Base-by-base conservation (phyloP, 2,329 filamentous ascomycete genomes). In the Calonectria henricotiae region DNA sequence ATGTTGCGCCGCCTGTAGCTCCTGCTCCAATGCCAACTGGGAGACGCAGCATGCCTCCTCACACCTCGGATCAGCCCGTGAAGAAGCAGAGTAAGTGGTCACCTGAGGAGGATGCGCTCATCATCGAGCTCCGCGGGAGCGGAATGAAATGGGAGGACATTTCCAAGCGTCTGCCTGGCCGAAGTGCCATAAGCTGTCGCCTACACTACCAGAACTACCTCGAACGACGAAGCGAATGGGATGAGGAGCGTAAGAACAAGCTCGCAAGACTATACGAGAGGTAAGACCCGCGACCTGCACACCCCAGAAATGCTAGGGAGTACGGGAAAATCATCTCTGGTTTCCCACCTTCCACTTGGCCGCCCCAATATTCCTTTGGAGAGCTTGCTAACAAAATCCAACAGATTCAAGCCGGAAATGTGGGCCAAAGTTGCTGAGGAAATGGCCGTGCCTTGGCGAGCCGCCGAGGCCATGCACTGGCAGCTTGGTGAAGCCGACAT, bases 61-160 rank as follows among this genome's bases (percentile, higher is more conserved):
- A 91, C 79, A 84, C 85, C 17, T 80, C 86, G 37, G 89, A 91
- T 76, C 93, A 92, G 43, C 94, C 94, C 23, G 93, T 94, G 39
- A 97, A 96, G 86, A 97, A 96, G 84, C 95, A 98, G 82, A 97
- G 94, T 80, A 98, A 98, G 83, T 98, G 96, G 96, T 97, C 94
- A 5, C 88, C 93, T 0, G 94, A 98, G 72, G 96, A 98, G 82
- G 95, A 98, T 82, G 90, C 93, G n/a, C 86, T 96, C 60, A 98
- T 98, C 77, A 98, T 98, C 77, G 94, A 97, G 81, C 89, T 98
- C 72, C 91, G 96, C 68, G 94, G 94, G 43, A 92, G 92, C 76
- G 94, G 94, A 9, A 98, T 98, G 94, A 98, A 98, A 81, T 98
- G 96, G 96, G 96, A 98, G 80, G 96, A 98, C 82, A 98, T 98